Percentiles rank a stretch among this genome's conserved stretches.
These are phyloP conservation scores for Penicillium soppii DNA, from an alignment of 495 filamentous ascomycete genomes.

Conservation along the genomic window DNA sequence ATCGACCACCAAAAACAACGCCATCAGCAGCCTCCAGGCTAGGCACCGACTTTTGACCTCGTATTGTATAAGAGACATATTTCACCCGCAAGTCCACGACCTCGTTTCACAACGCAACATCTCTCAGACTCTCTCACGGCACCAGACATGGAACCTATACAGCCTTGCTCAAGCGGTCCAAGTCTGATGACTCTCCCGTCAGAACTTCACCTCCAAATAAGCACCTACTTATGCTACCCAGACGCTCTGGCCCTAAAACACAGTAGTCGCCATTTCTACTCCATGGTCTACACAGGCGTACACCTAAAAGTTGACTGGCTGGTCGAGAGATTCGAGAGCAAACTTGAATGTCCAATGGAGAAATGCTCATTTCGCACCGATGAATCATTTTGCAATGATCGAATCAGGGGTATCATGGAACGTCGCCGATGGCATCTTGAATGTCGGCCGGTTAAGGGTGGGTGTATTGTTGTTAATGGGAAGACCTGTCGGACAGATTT, in stretches of 20 bases:
- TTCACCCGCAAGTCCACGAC: not conserved
- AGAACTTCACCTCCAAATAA: conserved; percentile 72
- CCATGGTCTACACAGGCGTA: conserved; percentile 64
- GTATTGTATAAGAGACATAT: not conserved
- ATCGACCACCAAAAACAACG: not conserved
- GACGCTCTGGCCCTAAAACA: conserved; percentile 72
- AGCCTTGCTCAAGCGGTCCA: not conserved
- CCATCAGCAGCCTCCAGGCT: not conserved
- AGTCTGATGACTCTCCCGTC: conserved; percentile 51
- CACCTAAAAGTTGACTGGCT: conserved; percentile 67
- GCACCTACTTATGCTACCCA: conserved; percentile 73
- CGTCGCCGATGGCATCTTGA: conserved; percentile 43
- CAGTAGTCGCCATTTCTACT: conserved; percentile 59
- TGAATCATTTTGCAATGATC: conserved; percentile 42
- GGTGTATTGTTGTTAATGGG: conserved; percentile 39
- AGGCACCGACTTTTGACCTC: conserved; percentile 13
- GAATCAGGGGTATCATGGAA: conserved; percentile 43
- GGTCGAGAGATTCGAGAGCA: conserved; percentile 52
- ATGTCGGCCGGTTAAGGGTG: conserved; percentile 27
- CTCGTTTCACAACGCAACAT: too few relatives aligned
- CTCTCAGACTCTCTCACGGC: too few relatives aligned
- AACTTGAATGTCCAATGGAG: conserved; percentile 49
- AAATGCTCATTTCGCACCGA: conserved; percentile 48
- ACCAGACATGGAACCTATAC: not conserved
- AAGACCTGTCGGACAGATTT: conserved; percentile 34